Base-by-base conservation (phyloP, 768 basidiomycete genomes). In the Pilatotrama ljubarskyi region DNA sequence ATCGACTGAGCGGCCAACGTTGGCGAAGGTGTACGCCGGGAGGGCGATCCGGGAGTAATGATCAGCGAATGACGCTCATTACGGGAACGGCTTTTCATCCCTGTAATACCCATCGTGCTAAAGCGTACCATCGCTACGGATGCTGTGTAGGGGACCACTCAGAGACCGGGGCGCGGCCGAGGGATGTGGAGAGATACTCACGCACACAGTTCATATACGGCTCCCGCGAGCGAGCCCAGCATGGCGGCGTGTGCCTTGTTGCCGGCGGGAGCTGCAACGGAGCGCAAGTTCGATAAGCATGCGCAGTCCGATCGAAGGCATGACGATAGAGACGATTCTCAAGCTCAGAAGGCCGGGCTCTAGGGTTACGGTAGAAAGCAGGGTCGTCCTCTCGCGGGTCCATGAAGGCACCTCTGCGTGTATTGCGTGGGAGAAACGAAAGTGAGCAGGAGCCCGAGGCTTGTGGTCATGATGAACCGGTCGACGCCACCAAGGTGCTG, bases 301-400 rank as follows among this genome's bases (percentile, higher is more conserved):
- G 47, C 44, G 18, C 18, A 24, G 3, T n/a, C 35, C 54, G 54
- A 49, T 57, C 47, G 38, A 49, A n/a, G 24, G 25, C 24, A 41
- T 17, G 18, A 48, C 25, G 38, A 40, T 32, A 32, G 29, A 17
- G 25, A 9, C 26, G 38, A 32, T 41, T 35, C 55, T 18, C 47
- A 41, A 10, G 25, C 15, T 35, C 5, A 29, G 48, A 20, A 42
- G 6, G 20, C 47, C 55, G 55, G 38, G n/a, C n/a, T n/a, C n/a
- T n/a, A n/a, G 38, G 25, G 26, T 41, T 40, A 32, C 18, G 40
- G 10, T 24, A 18, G 17, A 49, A 50, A 50, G 25, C 13, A 57
- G 55, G 55, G 55, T 57, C 55, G 55, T 17, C 55, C 24, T n/a
- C 25, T 48, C 18, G 37, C 55, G 46, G 55, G 47, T 50, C 29